Evolutionary conservation across 2,329 filamentous ascomycete genomes (phyloP).

Genomic region (Stenocarpella maydis): DNA sequence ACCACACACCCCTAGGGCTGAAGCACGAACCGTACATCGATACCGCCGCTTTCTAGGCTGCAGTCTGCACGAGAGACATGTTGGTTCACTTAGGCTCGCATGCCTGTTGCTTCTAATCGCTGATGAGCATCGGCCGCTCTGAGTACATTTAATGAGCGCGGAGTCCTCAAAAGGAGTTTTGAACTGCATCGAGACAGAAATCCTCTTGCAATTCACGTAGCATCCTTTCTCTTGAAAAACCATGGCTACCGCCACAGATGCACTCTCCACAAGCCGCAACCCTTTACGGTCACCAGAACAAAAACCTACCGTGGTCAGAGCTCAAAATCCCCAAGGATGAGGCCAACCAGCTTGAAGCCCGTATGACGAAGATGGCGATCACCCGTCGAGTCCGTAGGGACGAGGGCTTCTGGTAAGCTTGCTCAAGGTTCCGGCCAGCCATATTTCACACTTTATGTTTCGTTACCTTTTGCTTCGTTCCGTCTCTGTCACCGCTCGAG

Average conservation of each 20-base stretch:
- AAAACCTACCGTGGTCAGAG: not conserved
- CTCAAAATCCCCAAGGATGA: not conserved
- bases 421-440: not conserved
- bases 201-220: too few relatives aligned
- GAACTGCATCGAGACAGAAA: not conserved
- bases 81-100: constrained; percentile 3
- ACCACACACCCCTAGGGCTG: not conserved
- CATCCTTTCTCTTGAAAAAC: too few relatives aligned
- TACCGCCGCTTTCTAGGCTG: not conserved
- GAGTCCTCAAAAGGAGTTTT: not conserved
- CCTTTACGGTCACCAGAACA: not conserved
- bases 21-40: not conserved
- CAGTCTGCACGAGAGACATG: not conserved
- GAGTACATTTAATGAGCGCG: not conserved
- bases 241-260: not conserved
- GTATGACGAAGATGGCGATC: not conserved
- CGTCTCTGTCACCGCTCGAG: not conserved
- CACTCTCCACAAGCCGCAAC: not conserved
- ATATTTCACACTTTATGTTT: not conserved
- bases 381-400: not conserved
- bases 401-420: not conserved
- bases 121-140: not conserved
- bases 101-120: not conserved
- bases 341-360: not conserved
- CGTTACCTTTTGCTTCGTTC: not conserved